A percentile compares a stretch with the other conserved stretches of the same genome.
phyloP scores from a whole-genome alignment of 345 rosid genomes.

The Physaria fendleri region DNA sequence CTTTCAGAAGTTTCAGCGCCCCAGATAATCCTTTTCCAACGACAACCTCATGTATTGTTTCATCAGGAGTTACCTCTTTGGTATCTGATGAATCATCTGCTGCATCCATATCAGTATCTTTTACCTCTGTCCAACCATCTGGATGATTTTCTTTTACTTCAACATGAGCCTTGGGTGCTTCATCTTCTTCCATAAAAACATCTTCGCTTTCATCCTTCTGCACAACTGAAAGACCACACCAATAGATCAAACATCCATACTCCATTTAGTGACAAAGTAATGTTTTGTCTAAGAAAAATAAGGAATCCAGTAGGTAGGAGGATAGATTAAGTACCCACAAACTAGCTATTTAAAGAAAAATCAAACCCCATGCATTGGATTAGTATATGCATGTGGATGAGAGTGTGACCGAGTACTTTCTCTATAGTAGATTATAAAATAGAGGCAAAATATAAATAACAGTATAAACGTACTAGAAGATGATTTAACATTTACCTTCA shows the following conservation, averaged over 20 bases:
- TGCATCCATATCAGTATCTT: conserved; percentile 46
- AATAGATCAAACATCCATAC: conserved; percentile 1
- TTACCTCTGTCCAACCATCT: conserved; percentile 56
- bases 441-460: conserved; percentile 2
- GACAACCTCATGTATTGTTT: conserved; percentile 74
- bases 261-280: neutral
- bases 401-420: neutral
- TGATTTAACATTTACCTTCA: conserved; percentile 47
- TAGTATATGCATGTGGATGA: neutral
- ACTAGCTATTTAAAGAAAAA: neutral
- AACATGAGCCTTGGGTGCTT: conserved; percentile 48
- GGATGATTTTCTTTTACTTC: conserved; percentile 49
- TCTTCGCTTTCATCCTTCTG: conserved; percentile 61
- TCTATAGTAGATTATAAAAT: neutral
- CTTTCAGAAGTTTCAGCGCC: conserved; percentile 73
- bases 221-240: conserved; percentile 45
- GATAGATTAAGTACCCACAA: neutral
- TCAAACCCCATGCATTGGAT: neutral
- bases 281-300: neutral
- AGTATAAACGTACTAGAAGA: neutral
- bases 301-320: neutral
- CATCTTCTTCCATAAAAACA: conserved; percentile 93
- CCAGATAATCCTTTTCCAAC: conserved; percentile 92
- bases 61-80: conserved; percentile 69
- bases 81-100: conserved; percentile 39